phyloP scores from a whole-genome alignment of 345 rosid genomes.

The Moringa oleifera region DNA sequence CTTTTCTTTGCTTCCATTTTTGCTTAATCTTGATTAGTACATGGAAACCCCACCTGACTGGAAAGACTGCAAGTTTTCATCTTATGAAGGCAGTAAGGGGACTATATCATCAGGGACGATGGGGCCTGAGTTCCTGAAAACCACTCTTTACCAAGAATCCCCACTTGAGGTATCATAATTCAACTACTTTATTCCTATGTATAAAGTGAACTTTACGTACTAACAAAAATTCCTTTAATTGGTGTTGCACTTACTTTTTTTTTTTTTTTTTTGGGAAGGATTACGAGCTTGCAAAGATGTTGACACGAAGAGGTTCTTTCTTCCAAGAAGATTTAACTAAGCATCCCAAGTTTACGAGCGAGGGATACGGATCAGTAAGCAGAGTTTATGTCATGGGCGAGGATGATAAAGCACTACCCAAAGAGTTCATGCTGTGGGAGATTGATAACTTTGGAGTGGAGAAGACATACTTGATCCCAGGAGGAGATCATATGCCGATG shows the following conservation, averaged over 20 bases:
- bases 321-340: conserved; percentile 24
- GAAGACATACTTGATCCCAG: conserved; percentile 24
- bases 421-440: conserved; percentile 31
- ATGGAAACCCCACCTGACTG: conserved; percentile 15
- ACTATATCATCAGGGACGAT: conserved; percentile 19
- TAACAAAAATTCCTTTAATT: too few species aligned
- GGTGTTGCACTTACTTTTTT: too few species aligned
- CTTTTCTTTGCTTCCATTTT: too few species aligned
- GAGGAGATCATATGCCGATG: conserved; percentile 33
- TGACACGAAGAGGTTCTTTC: conserved; percentile 29
- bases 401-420: conserved; percentile 27
- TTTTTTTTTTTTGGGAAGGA: conserved; percentile 21
- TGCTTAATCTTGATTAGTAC: conserved; percentile 9
- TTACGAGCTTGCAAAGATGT: conserved; percentile 23
- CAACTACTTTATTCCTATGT: too few species aligned
- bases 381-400: conserved; percentile 26
- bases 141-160: conserved; percentile 23
- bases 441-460: conserved; percentile 26
- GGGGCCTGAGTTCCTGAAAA: conserved; percentile 27
- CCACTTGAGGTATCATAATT: conserved; percentile 13
- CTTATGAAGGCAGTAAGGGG: conserved; percentile 14
- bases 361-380: conserved; percentile 23
- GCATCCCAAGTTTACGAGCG: conserved; percentile 15
- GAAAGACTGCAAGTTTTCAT: conserved; percentile 21
- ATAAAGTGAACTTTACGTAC: too few species aligned